Evolutionary conservation across 352 stramenopile genomes (phyloP).

Genomic region (Vaucheria bursata): DNA sequence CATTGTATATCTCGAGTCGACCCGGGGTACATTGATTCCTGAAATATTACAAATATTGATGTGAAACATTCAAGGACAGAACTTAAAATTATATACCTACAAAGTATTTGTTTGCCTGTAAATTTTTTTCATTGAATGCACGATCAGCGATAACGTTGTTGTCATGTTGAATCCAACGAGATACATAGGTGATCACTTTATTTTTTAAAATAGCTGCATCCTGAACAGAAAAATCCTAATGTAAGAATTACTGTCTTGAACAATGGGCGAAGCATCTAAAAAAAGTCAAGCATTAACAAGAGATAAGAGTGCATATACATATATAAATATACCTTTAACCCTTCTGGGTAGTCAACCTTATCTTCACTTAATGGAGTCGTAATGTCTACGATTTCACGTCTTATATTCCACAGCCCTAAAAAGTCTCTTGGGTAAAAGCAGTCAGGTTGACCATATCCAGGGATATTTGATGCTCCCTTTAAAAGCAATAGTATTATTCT

Average conservation of each 20-base stretch:
- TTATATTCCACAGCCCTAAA: background rate
- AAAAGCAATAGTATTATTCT: no score
- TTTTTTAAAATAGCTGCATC: background rate
- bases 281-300: background rate
- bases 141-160: background rate
- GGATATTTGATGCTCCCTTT: background rate
- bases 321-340: background rate
- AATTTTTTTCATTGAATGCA: background rate
- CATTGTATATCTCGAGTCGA: background rate
- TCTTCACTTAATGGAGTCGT: background rate
- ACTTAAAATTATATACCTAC: background rate
- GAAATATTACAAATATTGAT: background rate
- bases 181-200: background rate
- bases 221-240: background rate
- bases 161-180: background rate
- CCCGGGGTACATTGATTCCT: background rate
- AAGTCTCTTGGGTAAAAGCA: slow-evolving; percentile 4
- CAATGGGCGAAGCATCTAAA: background rate
- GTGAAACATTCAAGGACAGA: no score
- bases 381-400: background rate
- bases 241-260: background rate
- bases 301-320: background rate
- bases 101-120: background rate
- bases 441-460: slow-evolving; percentile 1
- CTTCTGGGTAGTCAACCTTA: background rate